Conservation (phyloP, 805 yeast genomes). For the Blastobotrys muscicola region DNA sequence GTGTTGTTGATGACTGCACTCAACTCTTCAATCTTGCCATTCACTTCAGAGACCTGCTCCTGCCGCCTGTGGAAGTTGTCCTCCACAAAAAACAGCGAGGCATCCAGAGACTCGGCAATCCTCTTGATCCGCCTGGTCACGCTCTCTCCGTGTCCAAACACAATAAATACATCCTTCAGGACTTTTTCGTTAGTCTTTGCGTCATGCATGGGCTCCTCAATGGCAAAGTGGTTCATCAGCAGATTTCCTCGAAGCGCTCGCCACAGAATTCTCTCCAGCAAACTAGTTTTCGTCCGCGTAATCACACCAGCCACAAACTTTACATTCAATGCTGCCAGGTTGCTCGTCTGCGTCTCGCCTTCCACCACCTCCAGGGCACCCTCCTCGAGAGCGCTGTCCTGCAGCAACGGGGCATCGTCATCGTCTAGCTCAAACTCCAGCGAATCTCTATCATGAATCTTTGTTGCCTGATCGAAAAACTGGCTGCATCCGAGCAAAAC, state of each 20-base stretch:
- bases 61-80: conserved; percentile 34
- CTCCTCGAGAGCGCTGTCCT: conserved; percentile 12
- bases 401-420: conserved; percentile 29
- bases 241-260: conserved; percentile 88
- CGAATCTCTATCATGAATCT: conserved; percentile 19
- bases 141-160: conserved; percentile 82
- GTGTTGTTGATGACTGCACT: conserved; percentile 55
- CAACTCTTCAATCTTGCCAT: conserved; percentile 42
- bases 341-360: conserved; percentile 8
- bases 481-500: conserved; percentile 42
- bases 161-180: conserved; percentile 73
- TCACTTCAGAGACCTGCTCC: conserved; percentile 30
- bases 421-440: conserved; percentile 16
- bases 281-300: conserved; percentile 54
- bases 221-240: conserved; percentile 63
- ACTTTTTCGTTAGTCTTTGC: conserved; percentile 42
- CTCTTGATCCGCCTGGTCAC: conserved; percentile 62
- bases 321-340: conserved; percentile 23
- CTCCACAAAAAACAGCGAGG: conserved; percentile 58
- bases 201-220: conserved; percentile 58
- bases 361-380: conserved; percentile 15
- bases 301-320: conserved; percentile 74
- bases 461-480: conserved; percentile 35
- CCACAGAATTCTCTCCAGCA: conserved; percentile 81
- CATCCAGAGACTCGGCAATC: conserved; percentile 84